A percentile compares a stretch with the other conserved stretches of the same genome.
These are phyloP conservation scores for Eucalyptus sp. DNA, from an alignment of 345 rosid species.

Conservation along the genomic window DNA sequence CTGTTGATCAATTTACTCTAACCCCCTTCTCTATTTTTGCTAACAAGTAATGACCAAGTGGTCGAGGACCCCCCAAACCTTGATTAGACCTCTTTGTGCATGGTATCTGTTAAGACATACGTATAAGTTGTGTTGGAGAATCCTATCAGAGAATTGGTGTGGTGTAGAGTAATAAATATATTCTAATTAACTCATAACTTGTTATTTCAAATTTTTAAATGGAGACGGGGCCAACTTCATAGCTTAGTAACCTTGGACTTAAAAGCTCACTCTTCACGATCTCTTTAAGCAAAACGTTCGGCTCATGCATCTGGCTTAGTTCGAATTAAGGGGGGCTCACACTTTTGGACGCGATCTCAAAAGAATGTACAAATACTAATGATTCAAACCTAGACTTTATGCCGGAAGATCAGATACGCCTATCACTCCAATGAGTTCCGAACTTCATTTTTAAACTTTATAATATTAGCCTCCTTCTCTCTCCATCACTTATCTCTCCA, in stretches of 20 bases:
- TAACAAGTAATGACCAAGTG: neutral
- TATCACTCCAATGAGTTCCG: neutral
- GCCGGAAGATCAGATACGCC: neutral
- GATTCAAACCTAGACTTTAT: neutral
- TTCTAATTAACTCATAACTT: rapidly evolving
- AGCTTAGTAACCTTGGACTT: too few species aligned
- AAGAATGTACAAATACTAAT: neutral
- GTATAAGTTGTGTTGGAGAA: too few species aligned
- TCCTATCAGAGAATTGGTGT: rapidly evolving
- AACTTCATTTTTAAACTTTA: neutral
- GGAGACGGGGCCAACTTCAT: too few species aligned
- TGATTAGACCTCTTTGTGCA: neutral
- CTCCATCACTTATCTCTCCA: neutral
- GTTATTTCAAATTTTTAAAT: too few species aligned
- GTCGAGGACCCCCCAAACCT: neutral
- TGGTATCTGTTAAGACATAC: rapidly evolving
- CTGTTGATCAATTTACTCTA: neutral
- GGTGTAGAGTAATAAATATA: rapidly evolving
- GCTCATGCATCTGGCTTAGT: too few species aligned
- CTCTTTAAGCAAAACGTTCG: too few species aligned
- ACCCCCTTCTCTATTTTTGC: rapidly evolving
- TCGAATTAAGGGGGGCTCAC: neutral
- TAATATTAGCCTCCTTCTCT: neutral
- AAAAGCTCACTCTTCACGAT: too few species aligned
- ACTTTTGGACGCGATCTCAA: neutral